Evolutionary conservation across 176 grass and related monocot genomes (phyloP), one percentile per base, ranked within the genome.

Genomic region (Musa schizocarpa): DNA sequence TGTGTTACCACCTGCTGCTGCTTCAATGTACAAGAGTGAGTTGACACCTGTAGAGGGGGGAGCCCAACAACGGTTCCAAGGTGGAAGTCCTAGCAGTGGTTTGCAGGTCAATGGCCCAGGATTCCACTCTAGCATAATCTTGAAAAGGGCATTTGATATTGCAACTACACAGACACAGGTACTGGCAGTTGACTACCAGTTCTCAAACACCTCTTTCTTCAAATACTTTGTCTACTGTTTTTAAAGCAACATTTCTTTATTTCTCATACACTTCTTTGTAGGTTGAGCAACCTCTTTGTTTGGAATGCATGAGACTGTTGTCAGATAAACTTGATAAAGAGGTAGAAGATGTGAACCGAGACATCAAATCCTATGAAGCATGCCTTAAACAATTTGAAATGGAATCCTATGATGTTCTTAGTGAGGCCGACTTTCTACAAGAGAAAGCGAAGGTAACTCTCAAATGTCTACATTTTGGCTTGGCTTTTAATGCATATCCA

Each of bases 251-350:
- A 13, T 58, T 13, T 43, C 27, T 25, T 34, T 59, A 14, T 77
- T 57, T 43, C 20, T 22, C 7, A 11, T 70, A 7, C 16, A 57
- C 25, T 23, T 20, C 78, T 14, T 88, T 20, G 63, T 84, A 99
- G 96, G 87, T 99, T 83, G 96, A 99, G 64, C 96, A 95, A 69
- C 91, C 96, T 61, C 91, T 95, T 63, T 99, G 96, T 70, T 80
- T 99, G 80, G 96, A 99, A 24, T 99, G 96, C 75, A 99, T 95
- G 91, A 74, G 88, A 71, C 70, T 99, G 69, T 82, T 99, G 67
- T 99, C 88, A 71, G 91, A 95, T 82, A 99, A 99, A 85, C 86
- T 94, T 85, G 90, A 92, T 61, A 95, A 89, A 81, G 91, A 94
- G 76, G 88, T 99, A 54, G 91, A 99, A 59, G 88, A 95, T 88